These are phyloP conservation scores for Beauveria bassiana DNA, from an alignment of 2,329 filamentous ascomycete genomes.

Conservation along the genomic window DNA sequence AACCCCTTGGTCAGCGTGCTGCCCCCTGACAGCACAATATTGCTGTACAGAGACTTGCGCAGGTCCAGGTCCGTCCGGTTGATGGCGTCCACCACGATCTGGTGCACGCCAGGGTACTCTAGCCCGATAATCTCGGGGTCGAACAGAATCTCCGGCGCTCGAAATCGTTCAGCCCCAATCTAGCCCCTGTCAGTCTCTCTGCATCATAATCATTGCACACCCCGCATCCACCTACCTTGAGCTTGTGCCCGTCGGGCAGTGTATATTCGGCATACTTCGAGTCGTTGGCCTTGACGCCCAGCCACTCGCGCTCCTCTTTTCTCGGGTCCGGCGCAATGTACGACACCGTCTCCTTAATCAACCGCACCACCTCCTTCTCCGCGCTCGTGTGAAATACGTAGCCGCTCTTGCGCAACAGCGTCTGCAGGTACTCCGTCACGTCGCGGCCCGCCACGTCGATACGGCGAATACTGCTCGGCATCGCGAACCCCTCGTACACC, in stretches of 20 bases:
- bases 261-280: slow-evolving; percentile 79
- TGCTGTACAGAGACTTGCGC: slow-evolving; percentile 86
- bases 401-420: slow-evolving; percentile 81
- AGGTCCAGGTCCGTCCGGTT: slow-evolving; percentile 92
- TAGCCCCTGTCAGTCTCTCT: slow-evolving; percentile 28
- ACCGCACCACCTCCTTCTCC: slow-evolving; percentile 96
- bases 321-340: slow-evolving; percentile 88
- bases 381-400: slow-evolving; percentile 96
- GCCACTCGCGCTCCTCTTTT: slow-evolving; percentile 96
- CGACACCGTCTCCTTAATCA: slow-evolving; percentile 91
- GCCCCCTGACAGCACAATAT: slow-evolving; percentile 93
- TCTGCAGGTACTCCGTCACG: slow-evolving; percentile 92
- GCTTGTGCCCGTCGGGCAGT: slow-evolving; percentile 84
- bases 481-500: slow-evolving; percentile 95
- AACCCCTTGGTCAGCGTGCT: slow-evolving; percentile 97
- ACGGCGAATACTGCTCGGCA: slow-evolving; percentile 87
- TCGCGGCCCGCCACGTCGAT: slow-evolving; percentile 96
- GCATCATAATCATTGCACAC: background rate
- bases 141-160: slow-evolving; percentile 94
- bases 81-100: slow-evolving; percentile 96
- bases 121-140: slow-evolving; percentile 95
- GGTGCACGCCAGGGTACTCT: slow-evolving; percentile 94
- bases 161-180: slow-evolving; percentile 89
- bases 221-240: slow-evolving; percentile 56
- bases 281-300: slow-evolving; percentile 66